A percentile compares a stretch with the other conserved stretches of the same genome.
These are phyloP conservation scores for Raffaelea deltoideospora DNA, from an alignment of 2,329 filamentous ascomycete species.

Conservation along the genomic window DNA sequence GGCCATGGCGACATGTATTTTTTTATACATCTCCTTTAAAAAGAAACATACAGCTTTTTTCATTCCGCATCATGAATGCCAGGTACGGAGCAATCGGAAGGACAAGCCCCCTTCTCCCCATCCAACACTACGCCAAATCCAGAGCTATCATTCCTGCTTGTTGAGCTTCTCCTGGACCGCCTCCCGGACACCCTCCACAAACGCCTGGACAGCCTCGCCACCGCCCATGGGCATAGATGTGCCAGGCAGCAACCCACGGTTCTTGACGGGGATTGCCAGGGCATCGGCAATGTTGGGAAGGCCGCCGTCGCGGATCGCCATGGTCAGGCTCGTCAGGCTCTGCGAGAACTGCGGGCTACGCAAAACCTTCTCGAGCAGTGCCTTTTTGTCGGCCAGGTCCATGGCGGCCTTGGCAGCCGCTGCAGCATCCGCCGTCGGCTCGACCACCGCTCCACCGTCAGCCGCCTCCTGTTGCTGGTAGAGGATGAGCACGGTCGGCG, in stretches of 20 bases:
- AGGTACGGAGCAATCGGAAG: no score
- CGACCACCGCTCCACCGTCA: conserved; percentile 41
- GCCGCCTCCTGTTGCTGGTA: conserved; percentile 50
- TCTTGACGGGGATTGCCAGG: conserved; percentile 62
- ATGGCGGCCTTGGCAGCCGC: conserved; percentile 61
- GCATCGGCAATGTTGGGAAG: conserved; percentile 82
- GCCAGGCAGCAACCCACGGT: conserved; percentile 67
- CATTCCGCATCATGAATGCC: no score
- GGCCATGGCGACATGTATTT: no score
- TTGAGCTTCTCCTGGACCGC: conserved; percentile 45
- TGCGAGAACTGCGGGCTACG: conserved; percentile 85
- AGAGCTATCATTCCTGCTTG: conserved; percentile 9
- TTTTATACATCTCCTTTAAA: no score
- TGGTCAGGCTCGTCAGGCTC: conserved; percentile 68
- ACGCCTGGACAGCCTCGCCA: conserved; percentile 77
- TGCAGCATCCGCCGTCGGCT: conserved; percentile 54
- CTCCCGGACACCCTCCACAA: conserved; percentile 77
- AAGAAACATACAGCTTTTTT: no score
- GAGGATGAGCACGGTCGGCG: conserved; percentile 62
- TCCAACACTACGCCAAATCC: background rate
- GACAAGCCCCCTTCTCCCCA: background rate
- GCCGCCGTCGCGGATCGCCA: conserved; percentile 79
- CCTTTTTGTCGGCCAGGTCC: conserved; percentile 61
- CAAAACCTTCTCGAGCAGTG: conserved; percentile 65
- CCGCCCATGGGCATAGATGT: conserved; percentile 72